These are phyloP conservation scores for Plasmodium sp. DNA, from an alignment of 169 alveolate species.

Conservation along the genomic window DNA sequence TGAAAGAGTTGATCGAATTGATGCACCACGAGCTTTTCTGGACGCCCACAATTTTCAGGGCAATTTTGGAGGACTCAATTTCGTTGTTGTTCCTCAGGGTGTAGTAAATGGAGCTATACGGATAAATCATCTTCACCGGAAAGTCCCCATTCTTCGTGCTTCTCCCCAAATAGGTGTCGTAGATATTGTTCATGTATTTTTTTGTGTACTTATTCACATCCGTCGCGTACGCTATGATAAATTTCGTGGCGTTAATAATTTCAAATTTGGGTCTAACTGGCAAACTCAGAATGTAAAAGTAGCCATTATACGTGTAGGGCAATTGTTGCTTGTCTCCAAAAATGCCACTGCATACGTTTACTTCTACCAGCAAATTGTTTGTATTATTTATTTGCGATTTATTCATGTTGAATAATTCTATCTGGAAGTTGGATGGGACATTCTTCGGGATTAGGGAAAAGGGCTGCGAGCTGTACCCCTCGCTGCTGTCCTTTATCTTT, in stretches of 20 bases:
- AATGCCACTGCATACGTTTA: constrained; percentile 84
- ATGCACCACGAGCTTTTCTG: constrained; percentile 68
- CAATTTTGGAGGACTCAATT: constrained; percentile 76
- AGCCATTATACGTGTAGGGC: constrained; percentile 88
- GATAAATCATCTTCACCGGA: constrained; percentile 69
- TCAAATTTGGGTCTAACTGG: constrained; percentile 86
- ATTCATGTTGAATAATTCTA: constrained; percentile 75
- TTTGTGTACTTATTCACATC: constrained; percentile 51
- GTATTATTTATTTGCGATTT: constrained; percentile 65
- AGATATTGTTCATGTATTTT: constrained; percentile 30
- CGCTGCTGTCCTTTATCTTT: constrained; percentile 66
- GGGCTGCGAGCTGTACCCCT: constrained; percentile 74
- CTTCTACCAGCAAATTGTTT: constrained; percentile 80
- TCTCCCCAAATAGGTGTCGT: constrained; percentile 22
- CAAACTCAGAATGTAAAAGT: constrained; percentile 81
- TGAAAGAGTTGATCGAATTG: constrained; percentile 57
- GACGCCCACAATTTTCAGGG: constrained; percentile 64
- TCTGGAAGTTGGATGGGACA: constrained; percentile 83
- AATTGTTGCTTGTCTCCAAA: constrained; percentile 84
- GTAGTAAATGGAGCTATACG: constrained; percentile 71
- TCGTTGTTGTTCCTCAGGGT: constrained; percentile 57
- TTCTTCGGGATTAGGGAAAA: constrained; percentile 83
- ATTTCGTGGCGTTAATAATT: constrained; percentile 83
- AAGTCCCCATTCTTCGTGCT: constrained; percentile 71
- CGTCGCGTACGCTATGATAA: constrained; percentile 81